Evolutionary conservation across 2,329 filamentous ascomycete species (phyloP), one percentile per base, ranked within the genome.

Genomic region (Fusarium decemcellulare): DNA sequence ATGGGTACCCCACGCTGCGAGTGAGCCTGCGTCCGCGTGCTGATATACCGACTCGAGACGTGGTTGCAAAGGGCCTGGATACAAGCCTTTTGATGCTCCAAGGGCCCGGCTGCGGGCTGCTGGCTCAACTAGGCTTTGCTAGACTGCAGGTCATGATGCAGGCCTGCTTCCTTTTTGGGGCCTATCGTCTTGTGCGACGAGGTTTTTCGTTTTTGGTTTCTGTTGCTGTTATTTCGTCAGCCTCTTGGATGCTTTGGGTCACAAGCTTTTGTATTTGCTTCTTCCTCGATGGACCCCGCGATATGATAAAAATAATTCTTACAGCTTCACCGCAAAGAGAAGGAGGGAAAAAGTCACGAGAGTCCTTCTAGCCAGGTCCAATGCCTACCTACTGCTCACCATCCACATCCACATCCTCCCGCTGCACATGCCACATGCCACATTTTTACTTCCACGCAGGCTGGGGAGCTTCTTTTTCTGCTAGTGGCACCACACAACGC

Each of bases 1-100:
- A 67, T 67, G 44, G 67, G 32, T 55, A 64, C 72, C 67, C 72
- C 71, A 75, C 67, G 72, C 67, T 44, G 51, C 61, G 51, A 65
- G 53, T 53, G 42, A 32, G 53, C 50, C 30, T 65, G 52, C 65
- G 59, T 62, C 55, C 65, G 63, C 67, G 69, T 74, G 67, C 72
- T 69, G 65, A 67, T 61, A 65, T 72, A 68, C 67, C 63, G 63
- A 64, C 69, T 71, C 52, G 50, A 70, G 66, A 69, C 62, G 48
- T 61, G 65, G 44, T 44, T 54, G 53, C 60, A 66, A 57, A 39
- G 14, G 39, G 40, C 43, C 42, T 52, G 54, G 51, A 56, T 43
- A 32, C 34, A 37, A 34, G 32, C n/a, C 15, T 27, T 48, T 42
- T 53, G 39, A 34, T 36, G 29, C 59, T 51, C 46, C 48, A 47